Conservation (phyloP, 139 green algal species). For the Tetraselmis striata region DNA sequence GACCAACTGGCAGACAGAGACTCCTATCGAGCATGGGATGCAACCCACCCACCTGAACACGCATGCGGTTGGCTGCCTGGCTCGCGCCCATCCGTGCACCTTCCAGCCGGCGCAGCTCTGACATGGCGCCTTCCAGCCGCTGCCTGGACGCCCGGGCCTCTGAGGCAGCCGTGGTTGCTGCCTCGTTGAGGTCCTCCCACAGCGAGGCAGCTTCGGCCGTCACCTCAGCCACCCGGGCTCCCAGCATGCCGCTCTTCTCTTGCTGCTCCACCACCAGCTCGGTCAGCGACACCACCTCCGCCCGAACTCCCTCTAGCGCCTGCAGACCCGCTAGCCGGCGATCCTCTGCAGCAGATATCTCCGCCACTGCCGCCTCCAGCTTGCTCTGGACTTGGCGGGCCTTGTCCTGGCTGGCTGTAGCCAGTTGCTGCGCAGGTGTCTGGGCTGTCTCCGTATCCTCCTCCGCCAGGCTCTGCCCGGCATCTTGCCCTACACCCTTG, state of each 20-base stretch:
- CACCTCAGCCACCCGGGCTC: neutral
- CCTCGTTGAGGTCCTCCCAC: neutral
- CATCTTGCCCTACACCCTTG: neutral
- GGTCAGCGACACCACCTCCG: neutral
- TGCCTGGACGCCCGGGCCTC: neutral
- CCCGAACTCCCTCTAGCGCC: neutral
- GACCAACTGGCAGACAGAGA: too few species aligned
- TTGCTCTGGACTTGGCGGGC: too few species aligned
- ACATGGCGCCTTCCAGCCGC: neutral
- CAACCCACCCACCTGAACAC: neutral
- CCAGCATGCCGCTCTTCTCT: neutral
- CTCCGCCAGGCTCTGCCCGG: neutral
- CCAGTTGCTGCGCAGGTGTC: too few species aligned
- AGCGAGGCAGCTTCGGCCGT: neutral
- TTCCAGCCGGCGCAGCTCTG: neutral
- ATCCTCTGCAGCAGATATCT: neutral
- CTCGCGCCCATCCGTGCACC: neutral
- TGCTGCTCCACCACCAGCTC: neutral
- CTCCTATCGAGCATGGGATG: too few species aligned
- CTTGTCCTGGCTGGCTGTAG: too few species aligned
- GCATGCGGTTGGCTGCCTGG: neutral
- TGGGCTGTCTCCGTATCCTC: neutral
- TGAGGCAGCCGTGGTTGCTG: neutral
- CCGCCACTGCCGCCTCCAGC: neutral
- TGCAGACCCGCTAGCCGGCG: neutral